phyloP scores from a whole-genome alignment of 2,329 filamentous ascomycete species.

The Penicillium italicum region DNA sequence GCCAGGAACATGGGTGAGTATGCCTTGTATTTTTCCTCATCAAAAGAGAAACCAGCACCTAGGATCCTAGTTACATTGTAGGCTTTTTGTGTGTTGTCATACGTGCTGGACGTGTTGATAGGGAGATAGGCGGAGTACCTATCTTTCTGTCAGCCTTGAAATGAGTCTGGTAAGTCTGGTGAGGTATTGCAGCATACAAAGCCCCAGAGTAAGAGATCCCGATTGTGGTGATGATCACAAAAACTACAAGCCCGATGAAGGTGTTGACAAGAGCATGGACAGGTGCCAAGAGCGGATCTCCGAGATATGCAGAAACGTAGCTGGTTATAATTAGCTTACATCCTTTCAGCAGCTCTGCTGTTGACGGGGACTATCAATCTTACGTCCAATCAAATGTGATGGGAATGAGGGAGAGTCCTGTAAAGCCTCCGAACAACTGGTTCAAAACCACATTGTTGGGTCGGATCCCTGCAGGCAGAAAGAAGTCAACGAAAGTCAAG shows the following conservation, averaged over 20 bases:
- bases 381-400: conserved; percentile 51
- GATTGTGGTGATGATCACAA: conserved; percentile 31
- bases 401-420: conserved; percentile 64
- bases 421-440: conserved; percentile 62
- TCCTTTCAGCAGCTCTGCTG: neutral
- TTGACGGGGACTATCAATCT: conserved; percentile 6
- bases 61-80: conserved; percentile 37
- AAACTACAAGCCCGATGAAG: conserved; percentile 31
- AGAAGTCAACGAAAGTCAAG: neutral
- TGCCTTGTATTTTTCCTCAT: conserved; percentile 29
- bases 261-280: conserved; percentile 31
- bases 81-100: conserved; percentile 33
- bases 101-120: conserved; percentile 32
- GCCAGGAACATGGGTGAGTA: conserved; percentile 41
- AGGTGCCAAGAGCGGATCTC: conserved; percentile 31
- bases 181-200: conserved; percentile 18
- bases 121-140: conserved; percentile 33
- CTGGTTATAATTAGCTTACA: conserved; percentile 6
- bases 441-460: conserved; percentile 54
- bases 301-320: conserved; percentile 27
- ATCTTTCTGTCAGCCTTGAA: neutral
- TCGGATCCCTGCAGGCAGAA: conserved; percentile 41
- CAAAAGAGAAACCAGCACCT: conserved; percentile 30
- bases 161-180: too few relatives aligned
- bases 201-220: conserved; percentile 34